Conservation (phyloP, 179 eudicot species). For the Spinacia oleracea region DNA sequence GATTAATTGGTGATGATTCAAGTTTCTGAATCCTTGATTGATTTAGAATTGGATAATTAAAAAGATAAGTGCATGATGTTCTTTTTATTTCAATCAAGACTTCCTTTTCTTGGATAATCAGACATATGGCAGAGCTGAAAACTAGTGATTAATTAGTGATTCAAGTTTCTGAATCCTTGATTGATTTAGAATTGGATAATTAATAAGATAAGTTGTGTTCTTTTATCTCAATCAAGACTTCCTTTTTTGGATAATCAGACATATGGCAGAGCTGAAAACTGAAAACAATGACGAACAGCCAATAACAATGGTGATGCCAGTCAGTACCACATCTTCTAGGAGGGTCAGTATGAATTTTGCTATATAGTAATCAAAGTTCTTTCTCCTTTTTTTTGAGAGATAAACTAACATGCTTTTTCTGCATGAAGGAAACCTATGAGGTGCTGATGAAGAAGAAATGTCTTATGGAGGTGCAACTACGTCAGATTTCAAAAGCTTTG, state of each 20-base stretch:
- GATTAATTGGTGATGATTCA: too few species aligned
- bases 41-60: not conserved
- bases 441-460: constrained; percentile 38
- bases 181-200: not conserved
- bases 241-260: constrained; percentile 23
- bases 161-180: not conserved
- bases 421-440: constrained; percentile 31
- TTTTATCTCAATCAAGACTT: not conserved
- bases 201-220: not conserved
- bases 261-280: constrained; percentile 38
- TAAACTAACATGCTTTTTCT: not conserved
- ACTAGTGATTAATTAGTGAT: too few species aligned
- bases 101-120: constrained; percentile 15
- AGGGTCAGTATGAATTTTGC: constrained; percentile 21
- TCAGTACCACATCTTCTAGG: constrained; percentile 18
- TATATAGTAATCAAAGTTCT: not conserved
- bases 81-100: constrained; percentile 13
- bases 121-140: constrained; percentile 40
- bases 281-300: constrained; percentile 31
- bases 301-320: constrained; percentile 7
- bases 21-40: not conserved
- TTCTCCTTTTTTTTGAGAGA: not conserved
- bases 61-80: not conserved
- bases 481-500: constrained; percentile 32
- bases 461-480: constrained; percentile 35